Percentiles rank a stretch among this genome's conserved stretches.
Conservation (phyloP, 495 filamentous ascomycete species). For the Penicillium lividum region DNA sequence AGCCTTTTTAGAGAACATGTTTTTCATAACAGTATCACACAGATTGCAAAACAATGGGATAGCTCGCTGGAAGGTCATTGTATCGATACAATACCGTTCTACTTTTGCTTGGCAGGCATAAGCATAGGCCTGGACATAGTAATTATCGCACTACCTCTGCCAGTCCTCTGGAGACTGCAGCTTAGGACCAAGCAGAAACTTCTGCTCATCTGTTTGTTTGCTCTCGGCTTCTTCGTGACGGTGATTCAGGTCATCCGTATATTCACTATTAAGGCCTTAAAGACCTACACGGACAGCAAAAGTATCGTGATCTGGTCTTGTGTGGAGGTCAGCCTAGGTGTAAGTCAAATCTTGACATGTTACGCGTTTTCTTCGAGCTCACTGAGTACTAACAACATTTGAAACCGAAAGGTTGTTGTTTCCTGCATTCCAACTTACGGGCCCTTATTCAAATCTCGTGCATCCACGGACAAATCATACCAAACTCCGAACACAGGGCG, state of each 20-base stretch:
- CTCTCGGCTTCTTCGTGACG: slow-evolving; percentile 55
- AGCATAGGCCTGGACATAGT: slow-evolving; percentile 49
- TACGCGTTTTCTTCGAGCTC: not conserved
- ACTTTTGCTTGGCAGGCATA: slow-evolving; percentile 32
- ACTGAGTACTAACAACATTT: not conserved
- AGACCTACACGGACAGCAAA: slow-evolving; percentile 46
- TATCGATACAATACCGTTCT: slow-evolving; percentile 42
- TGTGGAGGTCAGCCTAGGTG: slow-evolving; percentile 52
- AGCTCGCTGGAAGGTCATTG: slow-evolving; percentile 39
- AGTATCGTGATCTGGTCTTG: slow-evolving; percentile 52
- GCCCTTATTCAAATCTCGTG: slow-evolving; percentile 48
- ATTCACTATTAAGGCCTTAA: slow-evolving; percentile 45
- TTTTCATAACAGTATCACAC: not conserved
- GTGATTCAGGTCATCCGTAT: slow-evolving; percentile 39
- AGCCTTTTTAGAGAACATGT: not conserved
- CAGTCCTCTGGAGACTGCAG: slow-evolving; percentile 40
- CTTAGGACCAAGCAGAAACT: slow-evolving; percentile 35
- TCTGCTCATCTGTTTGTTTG: slow-evolving; percentile 48
- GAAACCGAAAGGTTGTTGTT: slow-evolving; percentile 39
- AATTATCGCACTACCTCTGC: slow-evolving; percentile 53
- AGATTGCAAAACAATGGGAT: slow-evolving; percentile 52
- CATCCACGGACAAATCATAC: slow-evolving; percentile 26
- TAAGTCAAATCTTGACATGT: slow-evolving; percentile 6
- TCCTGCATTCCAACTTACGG: slow-evolving; percentile 52
- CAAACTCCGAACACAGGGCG: slow-evolving; percentile 6